phyloP scores from a whole-genome alignment of 768 basidiomycete species.

The Suillus cothurnatus region DNA sequence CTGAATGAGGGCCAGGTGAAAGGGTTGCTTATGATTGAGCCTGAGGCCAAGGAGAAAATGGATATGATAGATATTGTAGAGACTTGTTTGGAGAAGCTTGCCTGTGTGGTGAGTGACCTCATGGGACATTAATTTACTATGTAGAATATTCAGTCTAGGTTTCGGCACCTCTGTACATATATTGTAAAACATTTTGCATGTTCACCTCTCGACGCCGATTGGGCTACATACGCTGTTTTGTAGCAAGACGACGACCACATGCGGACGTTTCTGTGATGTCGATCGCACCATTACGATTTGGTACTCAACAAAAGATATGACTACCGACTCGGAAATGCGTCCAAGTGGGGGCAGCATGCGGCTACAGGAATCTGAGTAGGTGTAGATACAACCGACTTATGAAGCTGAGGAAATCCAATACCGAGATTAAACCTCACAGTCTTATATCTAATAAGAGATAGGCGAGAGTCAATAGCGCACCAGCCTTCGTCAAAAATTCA shows the following conservation, averaged over 20 bases:
- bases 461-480: neutral
- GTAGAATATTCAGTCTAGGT: neutral
- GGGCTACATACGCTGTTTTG: neutral
- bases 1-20: constrained; percentile 45
- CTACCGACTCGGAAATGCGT: constrained; percentile 10
- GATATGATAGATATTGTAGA: constrained; percentile 66
- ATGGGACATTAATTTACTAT: neutral
- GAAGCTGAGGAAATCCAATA: neutral
- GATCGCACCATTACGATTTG: neutral
- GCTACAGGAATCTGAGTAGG: constrained; percentile 11
- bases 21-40: constrained; percentile 59
- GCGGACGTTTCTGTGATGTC: neutral
- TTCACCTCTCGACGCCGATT: neutral
- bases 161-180: neutral
- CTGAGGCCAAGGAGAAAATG: constrained; percentile 54
- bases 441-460: neutral
- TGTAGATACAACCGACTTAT: neutral
- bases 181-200: neutral
- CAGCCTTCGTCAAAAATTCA: neutral
- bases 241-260: neutral
- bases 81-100: constrained; percentile 51
- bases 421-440: neutral
- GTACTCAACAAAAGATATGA: constrained; percentile 17
- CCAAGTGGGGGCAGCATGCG: constrained; percentile 12
- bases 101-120: neutral